Base-by-base conservation (phyloP, 371 early-diverging fungal species). In the Mucor sp. region DNA sequence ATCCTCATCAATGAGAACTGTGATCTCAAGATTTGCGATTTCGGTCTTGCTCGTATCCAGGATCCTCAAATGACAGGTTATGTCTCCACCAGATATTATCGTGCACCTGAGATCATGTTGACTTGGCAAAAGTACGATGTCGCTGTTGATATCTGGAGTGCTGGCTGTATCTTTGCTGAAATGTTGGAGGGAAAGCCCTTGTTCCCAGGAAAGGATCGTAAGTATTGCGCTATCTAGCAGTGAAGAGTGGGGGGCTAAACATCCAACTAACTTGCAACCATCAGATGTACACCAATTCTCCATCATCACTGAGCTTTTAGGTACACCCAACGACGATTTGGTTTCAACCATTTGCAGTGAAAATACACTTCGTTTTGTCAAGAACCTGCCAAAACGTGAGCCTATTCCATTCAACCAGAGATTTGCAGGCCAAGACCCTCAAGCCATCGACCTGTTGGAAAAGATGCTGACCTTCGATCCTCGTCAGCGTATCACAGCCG, bases 81-180 rank as follows among this genome's bases (percentile, higher is more conserved):
- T 75, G 99, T 98, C 11, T 93, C 97, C 7, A 99, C 99, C 2
- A 86, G 99, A 60, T 99, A 99, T 85, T 99, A 99, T 78, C 93
- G 99, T 74, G 95, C 99, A 17, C 99, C 99, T 32, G 99, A 99
- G 74, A 93, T 99, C 74, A 97, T 99, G 94, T 80, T 99, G 64
- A 98, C 98, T n/a, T 94, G 94, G 94, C 96, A 95, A 77, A 94
- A 94, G 71, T 99, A 99, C 80, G 95, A 94, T 62, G 93, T 94
- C 50, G 95, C 91, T 90, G 95, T 99, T 35, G 99, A 99, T 82
- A 95, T 99, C 73, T 99, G 99, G 99, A 95, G 95, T 80, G 87
- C 97, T n/a, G 99, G 99, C 23, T 99, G 99, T 82, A 99, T 99
- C 64, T 93, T 99, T 72, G 96, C 97, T 35, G 99, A 99, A 83